Percentiles rank a stretch among this genome's conserved stretches.
phyloP scores from a whole-genome alignment of 1,139 yeast species.

The Geotrichum armillariae region DNA sequence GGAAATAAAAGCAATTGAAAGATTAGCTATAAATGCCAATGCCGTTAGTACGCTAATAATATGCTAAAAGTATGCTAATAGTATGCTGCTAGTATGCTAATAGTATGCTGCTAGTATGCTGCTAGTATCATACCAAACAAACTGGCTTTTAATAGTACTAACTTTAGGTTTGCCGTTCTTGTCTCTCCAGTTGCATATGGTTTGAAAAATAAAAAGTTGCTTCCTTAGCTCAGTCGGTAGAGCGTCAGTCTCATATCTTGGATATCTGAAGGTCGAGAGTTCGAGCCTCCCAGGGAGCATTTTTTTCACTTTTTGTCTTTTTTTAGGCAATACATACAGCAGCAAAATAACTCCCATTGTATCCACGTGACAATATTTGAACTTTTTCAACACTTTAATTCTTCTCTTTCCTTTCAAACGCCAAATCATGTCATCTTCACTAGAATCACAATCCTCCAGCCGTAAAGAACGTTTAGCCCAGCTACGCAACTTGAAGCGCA shows the following conservation, averaged over 20 bases:
- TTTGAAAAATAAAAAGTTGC: too few species aligned
- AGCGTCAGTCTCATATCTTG: conserved; percentile 23
- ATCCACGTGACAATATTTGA: neutral
- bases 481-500: conserved; percentile 38
- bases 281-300: neutral
- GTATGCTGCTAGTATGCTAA: too few species aligned
- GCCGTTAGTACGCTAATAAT: too few species aligned
- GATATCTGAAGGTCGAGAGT: neutral
- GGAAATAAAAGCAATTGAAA: too few species aligned
- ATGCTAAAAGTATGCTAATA: too few species aligned
- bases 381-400: neutral
- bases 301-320: neutral
- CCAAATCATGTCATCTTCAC: conserved; percentile 29
- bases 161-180: too few species aligned
- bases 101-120: too few species aligned
- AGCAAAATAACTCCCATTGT: neutral
- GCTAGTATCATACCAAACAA: too few species aligned
- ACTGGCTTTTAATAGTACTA: too few species aligned
- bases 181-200: too few species aligned
- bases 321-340: neutral
- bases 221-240: conserved; percentile 24
- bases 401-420: neutral
- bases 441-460: conserved; percentile 43
- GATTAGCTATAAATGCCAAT: too few species aligned
- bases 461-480: conserved; percentile 44